phyloP scores from a whole-genome alignment of 805 yeast species.

The Allodekkera sacchari region DNA sequence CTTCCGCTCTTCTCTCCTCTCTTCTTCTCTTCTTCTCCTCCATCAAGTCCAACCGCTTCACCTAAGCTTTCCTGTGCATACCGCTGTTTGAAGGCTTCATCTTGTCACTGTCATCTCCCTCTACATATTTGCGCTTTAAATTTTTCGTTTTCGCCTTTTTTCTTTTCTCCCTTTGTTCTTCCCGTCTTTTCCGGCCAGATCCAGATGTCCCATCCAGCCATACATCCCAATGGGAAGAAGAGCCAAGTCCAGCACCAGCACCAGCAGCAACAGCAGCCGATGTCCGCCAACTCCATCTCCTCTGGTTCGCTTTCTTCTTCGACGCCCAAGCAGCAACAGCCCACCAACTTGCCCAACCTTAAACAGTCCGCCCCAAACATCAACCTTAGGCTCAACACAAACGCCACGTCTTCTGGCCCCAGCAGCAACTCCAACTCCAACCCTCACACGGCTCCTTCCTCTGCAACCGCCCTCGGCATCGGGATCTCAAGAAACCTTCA shows the following conservation, averaged over 20 bases:
- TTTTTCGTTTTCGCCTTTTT: no score
- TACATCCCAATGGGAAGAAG: background rate
- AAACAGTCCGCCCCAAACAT: slow-evolving; percentile 2
- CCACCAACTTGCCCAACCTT: background rate
- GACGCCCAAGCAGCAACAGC: background rate
- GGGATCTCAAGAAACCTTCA: no score
- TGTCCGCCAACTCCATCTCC: background rate
- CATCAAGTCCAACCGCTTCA: background rate
- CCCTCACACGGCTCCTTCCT: background rate
- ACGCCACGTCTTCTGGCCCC: slow-evolving; percentile 1
- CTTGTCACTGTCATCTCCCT: no score
- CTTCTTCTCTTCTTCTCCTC: no score
- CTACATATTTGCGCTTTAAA: no score
- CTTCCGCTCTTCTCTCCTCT: no score
- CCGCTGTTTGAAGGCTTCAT: no score
- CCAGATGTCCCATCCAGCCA: background rate
- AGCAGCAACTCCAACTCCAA: slow-evolving; percentile 1
- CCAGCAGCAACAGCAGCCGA: slow-evolving; percentile 1
- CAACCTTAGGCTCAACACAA: slow-evolving; percentile 1
- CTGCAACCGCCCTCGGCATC: no score
- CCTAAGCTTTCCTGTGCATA: no score
- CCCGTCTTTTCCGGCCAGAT: no score
- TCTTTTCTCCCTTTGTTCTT: no score
- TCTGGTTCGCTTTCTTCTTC: background rate
- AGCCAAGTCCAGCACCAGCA: slow-evolving; percentile 4